phyloP scores from a whole-genome alignment of 331 rosid genomes.

The Quercus lobata region DNA sequence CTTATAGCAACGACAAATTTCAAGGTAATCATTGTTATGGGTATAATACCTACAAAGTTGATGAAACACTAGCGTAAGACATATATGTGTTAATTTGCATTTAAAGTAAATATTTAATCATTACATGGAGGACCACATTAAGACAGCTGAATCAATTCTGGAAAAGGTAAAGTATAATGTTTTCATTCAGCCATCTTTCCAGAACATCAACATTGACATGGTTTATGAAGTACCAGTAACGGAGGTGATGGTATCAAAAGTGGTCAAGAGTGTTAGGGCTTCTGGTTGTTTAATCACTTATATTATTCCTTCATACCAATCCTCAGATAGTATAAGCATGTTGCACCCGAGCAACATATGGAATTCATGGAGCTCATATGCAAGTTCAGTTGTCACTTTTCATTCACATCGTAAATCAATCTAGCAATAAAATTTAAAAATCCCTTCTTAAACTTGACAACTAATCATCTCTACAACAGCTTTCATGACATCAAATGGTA shows the following conservation, averaged over 20 bases:
- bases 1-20: conserved; percentile 94
- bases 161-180: neutral
- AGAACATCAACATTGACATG: neutral
- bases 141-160: neutral
- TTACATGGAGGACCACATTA: neutral
- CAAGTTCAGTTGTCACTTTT: neutral
- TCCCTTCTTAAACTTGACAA: neutral
- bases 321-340: neutral
- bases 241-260: neutral
- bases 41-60: conserved; percentile 59
- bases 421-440: neutral
- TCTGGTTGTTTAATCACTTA: neutral
- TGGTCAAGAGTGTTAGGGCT: too few relatives aligned
- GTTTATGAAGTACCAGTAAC: neutral
- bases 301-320: neutral
- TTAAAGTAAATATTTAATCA: neutral
- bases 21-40: conserved; percentile 85
- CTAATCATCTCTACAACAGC: neutral
- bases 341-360: neutral
- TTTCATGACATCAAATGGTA: neutral
- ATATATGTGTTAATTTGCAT: neutral
- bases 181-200: neutral
- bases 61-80: conserved; percentile 6
- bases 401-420: neutral
- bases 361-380: neutral